phyloP scores from a whole-genome alignment of 2,329 filamentous ascomycete genomes.

The Didymella keratinophila region DNA sequence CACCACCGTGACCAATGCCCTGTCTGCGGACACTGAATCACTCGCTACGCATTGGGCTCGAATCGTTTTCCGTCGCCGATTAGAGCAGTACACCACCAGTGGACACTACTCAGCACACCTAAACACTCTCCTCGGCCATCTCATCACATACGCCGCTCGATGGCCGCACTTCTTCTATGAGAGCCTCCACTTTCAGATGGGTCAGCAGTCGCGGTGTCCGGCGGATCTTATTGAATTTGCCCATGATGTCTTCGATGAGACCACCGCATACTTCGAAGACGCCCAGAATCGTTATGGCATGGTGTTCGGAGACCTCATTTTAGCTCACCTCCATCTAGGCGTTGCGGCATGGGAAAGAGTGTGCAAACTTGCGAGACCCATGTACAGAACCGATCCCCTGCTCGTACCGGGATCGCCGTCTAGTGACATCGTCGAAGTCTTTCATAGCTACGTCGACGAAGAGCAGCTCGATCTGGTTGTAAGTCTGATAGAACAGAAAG shows the following conservation, averaged over 20 bases:
- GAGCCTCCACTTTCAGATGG: conserved; percentile 6
- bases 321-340: conserved; percentile 5
- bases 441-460: conserved; percentile 6
- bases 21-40: conserved; percentile 2
- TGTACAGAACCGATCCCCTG: neutral
- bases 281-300: neutral
- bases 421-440: neutral
- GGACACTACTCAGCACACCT: neutral
- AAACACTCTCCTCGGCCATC: conserved; percentile 1
- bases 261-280: conserved; percentile 5
- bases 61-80: conserved; percentile 3
- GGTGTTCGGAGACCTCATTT: conserved; percentile 3
- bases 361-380: neutral
- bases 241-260: conserved; percentile 12
- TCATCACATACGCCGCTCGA: conserved; percentile 7
- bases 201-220: conserved; percentile 3
- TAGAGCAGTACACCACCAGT: conserved; percentile 2
- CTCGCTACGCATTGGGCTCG: conserved; percentile 8
- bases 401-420: neutral
- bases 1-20: neutral
- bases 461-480: conserved; percentile 5
- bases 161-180: conserved; percentile 10
- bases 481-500: conserved; percentile 10
- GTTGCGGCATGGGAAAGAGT: neutral
- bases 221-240: conserved; percentile 7